Percentiles rank a stretch among this genome's conserved stretches.
Conservation (phyloP, 257 asterid species). For the Solanum raphanifolium region DNA sequence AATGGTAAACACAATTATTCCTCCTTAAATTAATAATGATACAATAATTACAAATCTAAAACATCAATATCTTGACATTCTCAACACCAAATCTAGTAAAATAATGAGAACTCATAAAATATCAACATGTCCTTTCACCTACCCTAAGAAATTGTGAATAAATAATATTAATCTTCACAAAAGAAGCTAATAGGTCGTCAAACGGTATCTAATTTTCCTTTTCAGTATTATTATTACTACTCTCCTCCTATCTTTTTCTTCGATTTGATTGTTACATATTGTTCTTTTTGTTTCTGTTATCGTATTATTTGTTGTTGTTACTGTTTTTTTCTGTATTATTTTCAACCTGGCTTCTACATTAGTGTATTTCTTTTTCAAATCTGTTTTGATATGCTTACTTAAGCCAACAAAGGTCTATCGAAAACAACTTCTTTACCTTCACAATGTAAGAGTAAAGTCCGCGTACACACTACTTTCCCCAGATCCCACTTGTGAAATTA, state of each 20-base stretch:
- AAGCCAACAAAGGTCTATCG: not conserved
- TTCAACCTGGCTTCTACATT: not conserved
- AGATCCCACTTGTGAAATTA: not conserved
- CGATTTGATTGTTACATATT: not conserved
- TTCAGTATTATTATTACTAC: too few species aligned
- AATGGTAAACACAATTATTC: not conserved
- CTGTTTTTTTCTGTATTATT: not conserved
- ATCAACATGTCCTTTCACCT: not conserved
- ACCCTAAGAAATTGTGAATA: not conserved
- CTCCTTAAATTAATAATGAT: not conserved
- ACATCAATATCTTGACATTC: not conserved
- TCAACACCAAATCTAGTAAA: not conserved
- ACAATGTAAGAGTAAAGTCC: not conserved
- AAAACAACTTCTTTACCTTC: not conserved
- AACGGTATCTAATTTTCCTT: not conserved
- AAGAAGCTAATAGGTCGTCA: not conserved
- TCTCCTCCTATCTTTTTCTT: too few species aligned
- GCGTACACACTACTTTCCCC: not conserved
- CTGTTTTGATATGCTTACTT: not conserved
- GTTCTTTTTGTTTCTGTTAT: not conserved
- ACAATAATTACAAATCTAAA: not conserved
- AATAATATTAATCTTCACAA: not conserved
- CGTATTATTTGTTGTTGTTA: not conserved
- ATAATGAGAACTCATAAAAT: not conserved
- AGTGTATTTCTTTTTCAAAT: not conserved